Conservation (phyloP, 257 asterid genomes). For the Solanum okadae region DNA sequence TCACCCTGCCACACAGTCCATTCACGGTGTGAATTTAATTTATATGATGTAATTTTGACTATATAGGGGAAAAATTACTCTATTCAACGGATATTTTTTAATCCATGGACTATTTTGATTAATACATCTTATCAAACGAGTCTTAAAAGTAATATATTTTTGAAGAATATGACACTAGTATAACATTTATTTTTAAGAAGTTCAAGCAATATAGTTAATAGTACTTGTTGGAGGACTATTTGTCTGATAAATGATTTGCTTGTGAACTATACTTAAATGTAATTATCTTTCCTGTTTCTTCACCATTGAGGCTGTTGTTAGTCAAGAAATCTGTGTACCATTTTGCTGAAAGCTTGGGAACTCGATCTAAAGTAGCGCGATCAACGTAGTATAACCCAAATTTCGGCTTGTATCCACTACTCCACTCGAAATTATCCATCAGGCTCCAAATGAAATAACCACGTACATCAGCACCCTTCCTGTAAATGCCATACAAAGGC, state of each 20-base stretch:
- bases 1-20: too few relatives aligned
- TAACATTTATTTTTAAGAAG: too few relatives aligned
- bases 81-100: too few relatives aligned
- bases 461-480: slow-evolving; percentile 59
- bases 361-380: slow-evolving; percentile 30
- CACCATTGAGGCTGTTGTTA: slow-evolving; percentile 6
- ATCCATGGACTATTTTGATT: too few relatives aligned
- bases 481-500: slow-evolving; percentile 1
- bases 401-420: slow-evolving; percentile 27
- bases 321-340: slow-evolving; percentile 52
- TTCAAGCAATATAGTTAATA: too few relatives aligned
- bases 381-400: slow-evolving; percentile 46
- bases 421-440: slow-evolving; percentile 75
- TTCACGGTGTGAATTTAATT: too few relatives aligned
- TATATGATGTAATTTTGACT: too few relatives aligned
- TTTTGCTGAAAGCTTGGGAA: slow-evolving; percentile 51
- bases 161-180: too few relatives aligned
- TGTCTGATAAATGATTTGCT: background rate
- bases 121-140: too few relatives aligned
- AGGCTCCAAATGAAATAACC: slow-evolving; percentile 72
- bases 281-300: background rate
- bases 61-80: too few relatives aligned
- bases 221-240: background rate
- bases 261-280: background rate
- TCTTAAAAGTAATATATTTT: too few relatives aligned